Base-by-base conservation (phyloP, 345 rosid species). In the Garcia nutans region DNA sequence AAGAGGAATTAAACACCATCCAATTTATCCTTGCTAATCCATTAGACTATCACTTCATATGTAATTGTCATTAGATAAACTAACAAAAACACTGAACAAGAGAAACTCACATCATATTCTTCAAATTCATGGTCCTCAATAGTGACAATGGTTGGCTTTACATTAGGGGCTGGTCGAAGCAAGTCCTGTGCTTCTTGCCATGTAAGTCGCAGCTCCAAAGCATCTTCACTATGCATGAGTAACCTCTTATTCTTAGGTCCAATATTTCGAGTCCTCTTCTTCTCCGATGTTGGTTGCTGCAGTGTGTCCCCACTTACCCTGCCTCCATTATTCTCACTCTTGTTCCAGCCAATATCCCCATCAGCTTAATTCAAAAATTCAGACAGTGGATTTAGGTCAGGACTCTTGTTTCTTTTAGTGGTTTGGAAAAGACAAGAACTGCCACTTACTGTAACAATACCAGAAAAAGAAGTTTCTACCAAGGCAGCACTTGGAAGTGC, bases 181-280 rank as follows among this genome's bases (percentile, higher is more conserved):
- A 94, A 79, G 60, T 89, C 95, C 73, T 94, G 95, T 74, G 98
- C 88, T 90, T 94, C 97, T 73, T 92, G 91, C 97, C 97, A 94
- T 42, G 93, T 94, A 62, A 92, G 79, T 80, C 89, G 86, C 65
- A 92, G 84, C 85, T 89, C 97, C 86, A 87, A 73, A 62, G 89
- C 86, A 56, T 92, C 98, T 76, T 88, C 93, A 76, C 85, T 82
- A 72, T 87, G 88, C 86, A 87, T 85, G 66, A 86, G 87, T 67
- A 91, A 57, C 83, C 98, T 88, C 89, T 91, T 89, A 65, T 80
- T 87, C 85, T 91, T 92, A 44, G 89, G 82, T 77, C 98, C 96
- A 73, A 91, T 91, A 76, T 91, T 92, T 54, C 89, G 85, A 54
- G 90, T 77, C 81, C 85, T 88, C 85, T 90, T 94, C 88, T 89